Percentiles rank a stretch among this genome's conserved stretches.
Conservation (phyloP, 805 yeast species). For the Hanseniaspora guilliermondii region DNA sequence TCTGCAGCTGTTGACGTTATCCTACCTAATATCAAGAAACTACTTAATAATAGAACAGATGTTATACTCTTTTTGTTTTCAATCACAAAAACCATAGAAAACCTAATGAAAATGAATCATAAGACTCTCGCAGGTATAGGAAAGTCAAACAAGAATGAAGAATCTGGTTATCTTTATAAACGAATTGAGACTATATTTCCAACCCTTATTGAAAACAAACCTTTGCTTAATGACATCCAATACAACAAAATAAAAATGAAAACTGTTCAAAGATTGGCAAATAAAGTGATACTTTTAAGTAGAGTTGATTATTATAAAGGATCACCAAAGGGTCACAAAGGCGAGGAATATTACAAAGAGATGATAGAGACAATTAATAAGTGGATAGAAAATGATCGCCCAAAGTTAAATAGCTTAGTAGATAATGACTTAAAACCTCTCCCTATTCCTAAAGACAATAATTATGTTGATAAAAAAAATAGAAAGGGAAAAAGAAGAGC, state of each 20-base stretch:
- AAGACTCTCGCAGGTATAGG: neutral
- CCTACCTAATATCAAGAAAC: neutral
- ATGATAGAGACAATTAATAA: constrained; percentile 55
- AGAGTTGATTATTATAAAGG: constrained; percentile 53
- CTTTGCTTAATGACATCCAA: neutral
- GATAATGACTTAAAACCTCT: constrained; percentile 53
- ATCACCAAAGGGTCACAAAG: constrained; percentile 36
- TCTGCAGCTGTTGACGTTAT: neutral
- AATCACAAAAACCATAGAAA: neutral
- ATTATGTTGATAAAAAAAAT: constrained; percentile 33
- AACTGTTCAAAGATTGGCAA: constrained; percentile 68
- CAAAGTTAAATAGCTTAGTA: constrained; percentile 45
- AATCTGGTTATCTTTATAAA: neutral
- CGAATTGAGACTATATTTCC: constrained; percentile 4
- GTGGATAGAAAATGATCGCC: constrained; percentile 37
- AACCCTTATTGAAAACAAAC: neutral
- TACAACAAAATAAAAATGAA: constrained; percentile 30
- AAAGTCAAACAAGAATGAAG: neutral
- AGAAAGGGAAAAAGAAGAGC: constrained; percentile 72
- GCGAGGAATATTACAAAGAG: constrained; percentile 48
- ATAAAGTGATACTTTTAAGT: constrained; percentile 69
- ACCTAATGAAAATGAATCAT: constrained; percentile 5
- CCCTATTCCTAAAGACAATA: constrained; percentile 40
- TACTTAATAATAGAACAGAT: neutral
- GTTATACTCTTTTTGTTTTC: neutral